These are phyloP conservation scores for Termitomyces sp. DNA, from an alignment of 768 basidiomycete species.

Conservation along the genomic window DNA sequence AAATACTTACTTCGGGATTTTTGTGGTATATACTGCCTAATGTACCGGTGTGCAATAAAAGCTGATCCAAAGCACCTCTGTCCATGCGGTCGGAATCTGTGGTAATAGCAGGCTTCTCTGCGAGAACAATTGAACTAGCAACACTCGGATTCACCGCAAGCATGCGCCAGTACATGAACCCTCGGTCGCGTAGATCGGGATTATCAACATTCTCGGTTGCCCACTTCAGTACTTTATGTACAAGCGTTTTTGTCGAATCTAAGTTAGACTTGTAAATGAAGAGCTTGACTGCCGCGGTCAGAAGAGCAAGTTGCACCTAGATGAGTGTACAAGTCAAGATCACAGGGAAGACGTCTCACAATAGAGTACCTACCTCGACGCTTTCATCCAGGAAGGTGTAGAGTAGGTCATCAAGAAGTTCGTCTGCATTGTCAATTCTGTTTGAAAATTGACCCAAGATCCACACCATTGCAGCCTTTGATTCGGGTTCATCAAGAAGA, in stretches of 20 bases:
- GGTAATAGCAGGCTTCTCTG: slow-evolving; percentile 95
- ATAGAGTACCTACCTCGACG: slow-evolving; percentile 64
- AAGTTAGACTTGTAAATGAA: slow-evolving; percentile 88
- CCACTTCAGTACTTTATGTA: slow-evolving; percentile 95
- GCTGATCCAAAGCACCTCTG: slow-evolving; percentile 90
- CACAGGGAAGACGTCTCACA: not conserved
- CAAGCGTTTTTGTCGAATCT: slow-evolving; percentile 80
- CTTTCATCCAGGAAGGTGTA: slow-evolving; percentile 90
- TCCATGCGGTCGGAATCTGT: slow-evolving; percentile 98
- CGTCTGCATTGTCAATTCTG: slow-evolving; percentile 92
- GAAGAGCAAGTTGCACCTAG: slow-evolving; percentile 91
- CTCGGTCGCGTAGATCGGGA: slow-evolving; percentile 93
- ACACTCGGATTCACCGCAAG: slow-evolving; percentile 88
- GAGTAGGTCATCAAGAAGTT: slow-evolving; percentile 87
- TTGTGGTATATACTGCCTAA: slow-evolving; percentile 97
- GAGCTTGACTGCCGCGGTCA: slow-evolving; percentile 93
- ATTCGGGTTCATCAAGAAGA: slow-evolving; percentile 89
- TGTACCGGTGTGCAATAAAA: slow-evolving; percentile 90
- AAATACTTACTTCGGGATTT: slow-evolving; percentile 73
- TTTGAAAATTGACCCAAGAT: slow-evolving; percentile 95
- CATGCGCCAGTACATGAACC: slow-evolving; percentile 99
- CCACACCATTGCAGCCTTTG: slow-evolving; percentile 98
- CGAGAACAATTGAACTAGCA: slow-evolving; percentile 85
- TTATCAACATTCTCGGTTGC: slow-evolving; percentile 98
- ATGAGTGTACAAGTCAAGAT: not conserved